A percentile compares a stretch with the other conserved stretches of the same genome.
phyloP scores from a whole-genome alignment of 768 basidiomycete species.

The Amyloporia xantha region DNA sequence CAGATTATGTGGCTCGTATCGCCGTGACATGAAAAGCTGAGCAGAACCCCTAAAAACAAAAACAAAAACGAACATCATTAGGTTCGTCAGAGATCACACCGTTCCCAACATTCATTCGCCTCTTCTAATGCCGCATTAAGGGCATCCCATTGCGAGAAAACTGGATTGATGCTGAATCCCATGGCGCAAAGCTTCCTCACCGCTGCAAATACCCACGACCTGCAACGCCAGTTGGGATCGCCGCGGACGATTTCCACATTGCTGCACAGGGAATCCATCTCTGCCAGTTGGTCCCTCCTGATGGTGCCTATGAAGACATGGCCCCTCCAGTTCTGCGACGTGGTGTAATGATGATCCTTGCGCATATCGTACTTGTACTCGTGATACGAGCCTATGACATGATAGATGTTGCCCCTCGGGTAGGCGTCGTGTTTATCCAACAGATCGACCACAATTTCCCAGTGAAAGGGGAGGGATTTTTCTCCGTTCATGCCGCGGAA shows the following conservation, averaged over 20 bases:
- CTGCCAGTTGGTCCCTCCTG: neutral
- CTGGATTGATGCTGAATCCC: neutral
- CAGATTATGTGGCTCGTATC: no score
- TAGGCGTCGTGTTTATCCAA: neutral
- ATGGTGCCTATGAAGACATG: neutral
- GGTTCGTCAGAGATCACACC: no score
- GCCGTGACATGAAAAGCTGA: no score
- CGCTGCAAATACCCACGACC: neutral
- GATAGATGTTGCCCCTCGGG: neutral
- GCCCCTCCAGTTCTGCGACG: neutral
- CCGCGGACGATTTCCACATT: neutral
- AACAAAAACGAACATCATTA: no score
- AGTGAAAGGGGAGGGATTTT: neutral
- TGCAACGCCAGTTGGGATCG: neutral
- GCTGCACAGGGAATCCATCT: neutral
- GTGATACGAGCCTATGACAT: neutral
- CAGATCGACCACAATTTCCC: neutral
- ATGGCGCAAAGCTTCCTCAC: neutral
- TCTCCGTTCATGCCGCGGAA: constrained; percentile 1
- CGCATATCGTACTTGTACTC: neutral
- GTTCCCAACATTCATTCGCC: no score
- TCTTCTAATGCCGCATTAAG: no score
- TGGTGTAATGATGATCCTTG: neutral
- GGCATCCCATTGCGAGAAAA: neutral
- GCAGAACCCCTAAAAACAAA: no score